Evolutionary conservation across 208 protist species (phyloP).

Genomic region (Acanthamoeba polyphaga): DNA sequence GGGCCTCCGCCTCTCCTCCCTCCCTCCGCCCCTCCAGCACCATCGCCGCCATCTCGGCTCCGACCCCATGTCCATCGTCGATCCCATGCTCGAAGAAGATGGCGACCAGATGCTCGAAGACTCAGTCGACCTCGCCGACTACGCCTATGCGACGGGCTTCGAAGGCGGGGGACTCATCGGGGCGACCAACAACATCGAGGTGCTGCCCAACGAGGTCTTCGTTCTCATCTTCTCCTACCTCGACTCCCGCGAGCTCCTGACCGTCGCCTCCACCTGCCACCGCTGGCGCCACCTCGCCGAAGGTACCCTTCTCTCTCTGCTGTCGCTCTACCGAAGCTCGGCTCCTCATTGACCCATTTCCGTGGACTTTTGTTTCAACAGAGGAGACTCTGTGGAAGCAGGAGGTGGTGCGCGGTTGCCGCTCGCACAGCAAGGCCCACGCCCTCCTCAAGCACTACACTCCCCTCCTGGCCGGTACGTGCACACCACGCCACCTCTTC

Average conservation of each 20-base stretch:
- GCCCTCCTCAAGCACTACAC: conserved; percentile 45
- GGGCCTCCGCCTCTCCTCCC: conserved; percentile 29
- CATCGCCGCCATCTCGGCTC: neutral
- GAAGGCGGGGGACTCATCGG: neutral
- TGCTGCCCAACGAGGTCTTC: conserved; percentile 66
- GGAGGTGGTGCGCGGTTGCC: conserved; percentile 45
- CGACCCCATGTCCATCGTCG: neutral
- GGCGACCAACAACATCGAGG: conserved; percentile 5
- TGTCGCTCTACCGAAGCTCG: neutral
- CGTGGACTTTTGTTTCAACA: neutral
- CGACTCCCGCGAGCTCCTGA: conserved; percentile 19
- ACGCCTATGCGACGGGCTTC: conserved; percentile 27
- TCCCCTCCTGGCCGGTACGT: neutral
- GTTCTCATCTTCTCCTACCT: conserved; percentile 70
- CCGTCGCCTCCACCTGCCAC: conserved; percentile 40
- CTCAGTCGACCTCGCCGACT: neutral
- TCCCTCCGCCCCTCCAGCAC: neutral
- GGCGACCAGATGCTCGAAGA: neutral
- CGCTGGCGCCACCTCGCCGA: conserved; percentile 57
- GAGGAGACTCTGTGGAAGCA: conserved; percentile 70
- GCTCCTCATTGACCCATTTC: neutral
- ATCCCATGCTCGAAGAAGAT: neutral
- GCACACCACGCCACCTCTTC: neutral
- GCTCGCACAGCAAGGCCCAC: conserved; percentile 2
- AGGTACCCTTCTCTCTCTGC: neutral